phyloP scores from a whole-genome alignment of 2,329 filamentous ascomycete species.

The Aspergillus bombycis region DNA sequence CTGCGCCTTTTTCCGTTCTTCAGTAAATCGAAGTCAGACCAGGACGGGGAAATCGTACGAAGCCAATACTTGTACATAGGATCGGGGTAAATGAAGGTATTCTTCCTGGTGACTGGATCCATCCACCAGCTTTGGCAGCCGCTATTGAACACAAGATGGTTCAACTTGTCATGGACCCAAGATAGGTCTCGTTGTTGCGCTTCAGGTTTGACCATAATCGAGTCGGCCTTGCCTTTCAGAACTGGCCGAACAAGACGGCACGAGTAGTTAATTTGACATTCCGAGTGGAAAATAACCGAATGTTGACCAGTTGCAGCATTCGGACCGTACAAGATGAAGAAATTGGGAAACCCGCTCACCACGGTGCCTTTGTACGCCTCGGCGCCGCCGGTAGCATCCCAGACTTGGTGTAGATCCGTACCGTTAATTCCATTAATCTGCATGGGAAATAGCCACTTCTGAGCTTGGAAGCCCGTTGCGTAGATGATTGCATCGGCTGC shows the following conservation, averaged over 20 bases:
- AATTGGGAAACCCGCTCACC: neutral
- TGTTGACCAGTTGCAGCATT: neutral
- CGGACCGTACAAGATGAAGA: neutral
- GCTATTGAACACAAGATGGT: neutral
- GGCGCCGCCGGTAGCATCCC: neutral
- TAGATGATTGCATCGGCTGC: neutral
- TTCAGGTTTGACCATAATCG: neutral
- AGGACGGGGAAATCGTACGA: constrained; percentile 15
- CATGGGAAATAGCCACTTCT: neutral
- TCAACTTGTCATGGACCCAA: neutral
- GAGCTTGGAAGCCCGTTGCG: neutral
- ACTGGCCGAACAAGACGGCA: neutral
- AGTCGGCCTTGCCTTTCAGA: neutral
- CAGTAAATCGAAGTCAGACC: neutral
- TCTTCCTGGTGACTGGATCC: constrained; percentile 17
- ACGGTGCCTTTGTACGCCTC: neutral
- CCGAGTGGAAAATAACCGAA: neutral
- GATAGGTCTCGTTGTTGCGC: neutral
- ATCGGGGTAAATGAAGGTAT: constrained; percentile 24
- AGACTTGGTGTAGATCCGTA: neutral
- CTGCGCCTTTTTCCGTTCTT: neutral
- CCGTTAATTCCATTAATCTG: neutral
- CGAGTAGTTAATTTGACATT: neutral
- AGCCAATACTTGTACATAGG: constrained; percentile 24
- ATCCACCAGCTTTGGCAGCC: neutral